Percentiles rank a stretch among this genome's conserved stretches.
Evolutionary conservation across 805 yeast genomes (phyloP).

Genomic region (Metschnikowia lochheadii): DNA sequence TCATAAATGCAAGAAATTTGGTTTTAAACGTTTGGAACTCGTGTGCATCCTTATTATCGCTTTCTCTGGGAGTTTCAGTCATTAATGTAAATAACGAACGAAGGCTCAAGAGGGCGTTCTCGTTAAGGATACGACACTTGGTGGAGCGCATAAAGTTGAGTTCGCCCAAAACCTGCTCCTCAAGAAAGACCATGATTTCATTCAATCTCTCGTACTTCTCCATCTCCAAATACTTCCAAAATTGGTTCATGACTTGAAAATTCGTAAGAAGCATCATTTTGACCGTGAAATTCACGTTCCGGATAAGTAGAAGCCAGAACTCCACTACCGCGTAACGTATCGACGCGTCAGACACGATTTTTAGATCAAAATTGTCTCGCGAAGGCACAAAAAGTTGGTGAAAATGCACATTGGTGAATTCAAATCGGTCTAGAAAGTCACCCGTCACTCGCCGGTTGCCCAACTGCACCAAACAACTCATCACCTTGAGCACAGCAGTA

Average conservation of each 20-base stretch:
- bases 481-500: conserved; percentile 55
- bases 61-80: conserved; percentile 6
- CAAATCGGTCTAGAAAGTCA: conserved; percentile 62
- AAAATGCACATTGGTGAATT: conserved; percentile 56
- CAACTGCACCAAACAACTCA: conserved; percentile 49
- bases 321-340: conserved; percentile 57
- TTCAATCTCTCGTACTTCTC: conserved; percentile 24
- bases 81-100: conserved; percentile 40
- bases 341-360: conserved; percentile 28
- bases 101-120: conserved; percentile 60
- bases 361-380: conserved; percentile 39
- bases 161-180: conserved; percentile 53
- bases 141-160: conserved; percentile 57
- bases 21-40: conserved; percentile 31
- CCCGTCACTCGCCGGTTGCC: conserved; percentile 49
- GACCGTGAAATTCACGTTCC: conserved; percentile 43
- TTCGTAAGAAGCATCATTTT: conserved; percentile 65
- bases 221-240: conserved; percentile 57
- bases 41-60: conserved; percentile 19
- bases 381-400: conserved; percentile 56
- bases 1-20: conserved; percentile 44
- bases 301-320: conserved; percentile 56
- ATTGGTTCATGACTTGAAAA: conserved; percentile 52
- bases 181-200: conserved; percentile 45
- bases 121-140: conserved; percentile 75